Evolutionary conservation across 495 filamentous ascomycete species (phyloP).

Genomic region (Hyaloscypha hepaticicola): DNA sequence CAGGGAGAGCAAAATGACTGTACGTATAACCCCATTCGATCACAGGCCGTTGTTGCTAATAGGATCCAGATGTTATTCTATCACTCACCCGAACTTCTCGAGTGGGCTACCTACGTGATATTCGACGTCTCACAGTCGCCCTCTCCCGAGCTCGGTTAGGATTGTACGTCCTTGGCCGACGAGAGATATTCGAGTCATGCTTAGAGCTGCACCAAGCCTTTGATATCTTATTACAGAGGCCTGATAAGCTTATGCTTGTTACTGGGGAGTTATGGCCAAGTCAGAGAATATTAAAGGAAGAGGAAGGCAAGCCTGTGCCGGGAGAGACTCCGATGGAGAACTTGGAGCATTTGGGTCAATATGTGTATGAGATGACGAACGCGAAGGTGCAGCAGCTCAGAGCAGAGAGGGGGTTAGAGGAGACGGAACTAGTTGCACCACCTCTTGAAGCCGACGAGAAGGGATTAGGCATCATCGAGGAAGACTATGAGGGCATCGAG

Average conservation of each 20-base stretch:
- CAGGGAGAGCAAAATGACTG: slow-evolving; percentile 99
- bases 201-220: slow-evolving; percentile 88
- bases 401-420: slow-evolving; percentile 41
- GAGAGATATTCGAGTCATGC: slow-evolving; percentile 84
- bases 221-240: slow-evolving; percentile 64
- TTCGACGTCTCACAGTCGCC: slow-evolving; percentile 93
- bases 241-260: slow-evolving; percentile 75
- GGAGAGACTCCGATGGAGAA: slow-evolving; percentile 73
- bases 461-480: slow-evolving; percentile 6
- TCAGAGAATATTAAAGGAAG: slow-evolving; percentile 54
- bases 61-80: slow-evolving; percentile 76
- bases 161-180: slow-evolving; percentile 88
- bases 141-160: slow-evolving; percentile 90
- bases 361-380: slow-evolving; percentile 95
- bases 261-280: slow-evolving; percentile 86
- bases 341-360: slow-evolving; percentile 93
- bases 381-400: slow-evolving; percentile 65
- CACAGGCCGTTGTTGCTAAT: slow-evolving; percentile 27
- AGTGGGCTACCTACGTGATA: slow-evolving; percentile 91
- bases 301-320: slow-evolving; percentile 46
- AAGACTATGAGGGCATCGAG: slow-evolving; percentile 10
- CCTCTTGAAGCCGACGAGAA: slow-evolving; percentile 33
- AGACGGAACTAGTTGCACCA: slow-evolving; percentile 14
- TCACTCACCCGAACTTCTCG: slow-evolving; percentile 84
- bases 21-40: slow-evolving; percentile 46